Evolutionary conservation across 1,284 basidiomycete species (phyloP).

Genomic region (Porodaedalea pini): DNA sequence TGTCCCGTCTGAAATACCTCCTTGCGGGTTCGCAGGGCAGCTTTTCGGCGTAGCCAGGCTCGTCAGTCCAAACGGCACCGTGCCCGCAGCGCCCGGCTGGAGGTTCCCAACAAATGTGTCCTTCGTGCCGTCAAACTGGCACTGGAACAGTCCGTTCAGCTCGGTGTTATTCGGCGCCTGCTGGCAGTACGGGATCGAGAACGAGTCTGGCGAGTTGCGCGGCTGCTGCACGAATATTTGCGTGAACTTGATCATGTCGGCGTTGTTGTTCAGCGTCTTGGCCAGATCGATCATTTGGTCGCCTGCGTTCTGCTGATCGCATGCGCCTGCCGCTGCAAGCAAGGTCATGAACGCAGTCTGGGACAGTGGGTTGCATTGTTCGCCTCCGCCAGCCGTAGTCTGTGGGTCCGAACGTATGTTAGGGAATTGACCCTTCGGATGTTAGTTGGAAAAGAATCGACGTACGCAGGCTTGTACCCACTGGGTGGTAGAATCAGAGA

Average conservation of each 20-base stretch:
- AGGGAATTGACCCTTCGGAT: no score
- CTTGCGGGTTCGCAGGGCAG: constrained; percentile 45
- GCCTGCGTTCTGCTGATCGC: constrained; percentile 60
- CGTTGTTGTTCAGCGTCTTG: constrained; percentile 50
- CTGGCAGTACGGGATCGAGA: constrained; percentile 49
- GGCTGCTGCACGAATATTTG: constrained; percentile 61
- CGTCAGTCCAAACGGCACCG: constrained; percentile 43
- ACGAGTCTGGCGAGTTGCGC: constrained; percentile 45
- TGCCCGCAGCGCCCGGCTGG: constrained; percentile 38
- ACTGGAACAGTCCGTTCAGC: constrained; percentile 52
- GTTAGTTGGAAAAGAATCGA: constrained; percentile 9
- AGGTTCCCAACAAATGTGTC: constrained; percentile 42
- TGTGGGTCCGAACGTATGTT: neutral
- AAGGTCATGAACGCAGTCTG: constrained; percentile 38
- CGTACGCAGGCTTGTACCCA: constrained; percentile 46
- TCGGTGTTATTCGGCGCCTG: constrained; percentile 45
- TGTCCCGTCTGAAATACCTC: constrained; percentile 30
- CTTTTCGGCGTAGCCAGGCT: constrained; percentile 42
- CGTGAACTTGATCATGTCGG: constrained; percentile 53
- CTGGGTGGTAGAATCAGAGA: constrained; percentile 36
- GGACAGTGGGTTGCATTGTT: constrained; percentile 51
- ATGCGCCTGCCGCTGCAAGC: constrained; percentile 49
- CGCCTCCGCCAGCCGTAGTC: constrained; percentile 46
- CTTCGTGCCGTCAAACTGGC: constrained; percentile 49
- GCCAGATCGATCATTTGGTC: constrained; percentile 60